Evolutionary conservation across 164 flowering plant species (phyloP), one percentile per base, ranked within the genome.

Genomic region (Dillenia suffruticosa): DNA sequence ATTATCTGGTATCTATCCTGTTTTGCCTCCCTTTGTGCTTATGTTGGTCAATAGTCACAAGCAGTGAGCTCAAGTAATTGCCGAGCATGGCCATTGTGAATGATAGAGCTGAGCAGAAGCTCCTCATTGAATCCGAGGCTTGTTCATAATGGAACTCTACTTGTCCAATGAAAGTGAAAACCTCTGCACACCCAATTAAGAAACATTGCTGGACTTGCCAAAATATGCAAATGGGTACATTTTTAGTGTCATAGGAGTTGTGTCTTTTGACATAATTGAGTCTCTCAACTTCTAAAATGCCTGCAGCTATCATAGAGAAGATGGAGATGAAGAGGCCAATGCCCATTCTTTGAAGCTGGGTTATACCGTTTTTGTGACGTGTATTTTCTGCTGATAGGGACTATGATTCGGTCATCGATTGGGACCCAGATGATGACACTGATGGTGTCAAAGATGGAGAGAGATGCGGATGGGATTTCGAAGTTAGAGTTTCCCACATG

Each of bases 161-260:
- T 61, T 89, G 94, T 2, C 94, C 94, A 2, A 89, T 71, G 67
- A 78, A 75, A 12, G 75, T 80, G 72, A 84, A 86, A 9, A 84
- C 88, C 58, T 85, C 92, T 0, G 93, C 89, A 24, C 88, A 82
- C 0, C 96, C 92, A 9, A 85, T 74, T 22, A 87, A 50, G 77
- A 84, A 84, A 59, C 84, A 87, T 64, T 87, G 92, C 8, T 89
- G 89, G 9, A 82, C 75, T 63, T 87, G 90, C 89, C 89, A 87
- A 59, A 87, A 81, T 32, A 87, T 73, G 0, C 86, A 76, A 51
- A 87, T 68, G 44, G 90, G 87, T 9, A 77, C 44, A 40, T 62
- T 45, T 53, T 61, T 32, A 6, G 15, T 43, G 2, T 83, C 80
- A 24, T 77, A 80, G 56, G 63, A 77, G 66, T 80, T 72, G 63